Conservation (phyloP, 495 filamentous ascomycete species). For the Amphirosellinia nigrospora region DNA sequence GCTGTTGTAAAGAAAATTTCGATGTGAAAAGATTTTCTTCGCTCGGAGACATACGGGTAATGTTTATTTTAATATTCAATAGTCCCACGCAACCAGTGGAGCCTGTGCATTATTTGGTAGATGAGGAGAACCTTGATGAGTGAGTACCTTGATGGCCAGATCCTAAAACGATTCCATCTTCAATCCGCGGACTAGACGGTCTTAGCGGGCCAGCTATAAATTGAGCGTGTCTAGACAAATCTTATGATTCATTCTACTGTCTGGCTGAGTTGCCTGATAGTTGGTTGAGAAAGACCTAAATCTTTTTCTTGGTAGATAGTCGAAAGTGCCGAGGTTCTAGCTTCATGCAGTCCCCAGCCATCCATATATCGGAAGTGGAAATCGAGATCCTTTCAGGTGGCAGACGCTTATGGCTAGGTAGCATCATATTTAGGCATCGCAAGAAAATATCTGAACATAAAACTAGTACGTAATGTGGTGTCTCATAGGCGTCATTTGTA, state of each 20-base stretch:
- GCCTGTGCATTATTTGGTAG: neutral
- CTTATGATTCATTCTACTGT: neutral
- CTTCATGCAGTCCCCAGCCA: neutral
- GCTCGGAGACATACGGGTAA: neutral
- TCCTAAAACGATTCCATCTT: neutral
- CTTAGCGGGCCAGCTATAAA: neutral
- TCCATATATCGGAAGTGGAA: neutral
- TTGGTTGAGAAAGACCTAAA: neutral
- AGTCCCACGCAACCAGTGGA: neutral
- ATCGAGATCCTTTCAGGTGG: neutral
- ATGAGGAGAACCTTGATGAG: constrained; percentile 17
- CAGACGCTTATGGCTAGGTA: neutral
- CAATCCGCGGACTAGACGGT: neutral
- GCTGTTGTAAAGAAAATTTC: neutral
- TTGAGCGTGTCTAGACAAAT: neutral
- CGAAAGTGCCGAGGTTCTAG: neutral
- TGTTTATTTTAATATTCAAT: neutral
- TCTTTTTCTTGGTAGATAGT: neutral
- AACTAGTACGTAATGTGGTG: neutral
- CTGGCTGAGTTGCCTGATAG: too few relatives aligned
- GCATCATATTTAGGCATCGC: neutral
- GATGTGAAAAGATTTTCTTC: neutral
- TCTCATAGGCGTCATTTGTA: neutral
- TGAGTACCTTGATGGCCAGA: constrained; percentile 10
- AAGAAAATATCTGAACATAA: neutral